Evolutionary conservation across 1,139 yeast genomes (phyloP).

Genomic region (Suhomyces chickasaworum): DNA sequence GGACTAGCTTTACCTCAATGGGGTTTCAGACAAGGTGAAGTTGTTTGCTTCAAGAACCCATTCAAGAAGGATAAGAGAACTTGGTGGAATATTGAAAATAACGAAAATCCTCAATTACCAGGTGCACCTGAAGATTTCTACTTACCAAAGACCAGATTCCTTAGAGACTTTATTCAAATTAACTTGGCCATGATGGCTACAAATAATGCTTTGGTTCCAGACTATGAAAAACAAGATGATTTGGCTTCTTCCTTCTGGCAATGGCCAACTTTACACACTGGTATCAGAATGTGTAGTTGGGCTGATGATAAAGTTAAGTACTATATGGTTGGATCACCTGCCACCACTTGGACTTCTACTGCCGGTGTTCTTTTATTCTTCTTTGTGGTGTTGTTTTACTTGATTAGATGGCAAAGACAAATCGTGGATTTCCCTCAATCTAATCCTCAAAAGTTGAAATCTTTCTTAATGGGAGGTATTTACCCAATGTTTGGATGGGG

Average conservation of each 20-base stretch:
- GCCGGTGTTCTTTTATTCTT: slow-evolving; percentile 67
- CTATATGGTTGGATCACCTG: slow-evolving; percentile 89
- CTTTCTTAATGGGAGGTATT: slow-evolving; percentile 73
- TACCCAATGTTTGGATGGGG: slow-evolving; percentile 96
- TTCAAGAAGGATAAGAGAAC: slow-evolving; percentile 87
- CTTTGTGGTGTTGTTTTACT: slow-evolving; percentile 52
- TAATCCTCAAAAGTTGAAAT: slow-evolving; percentile 32
- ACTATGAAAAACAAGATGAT: slow-evolving; percentile 85
- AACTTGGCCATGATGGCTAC: slow-evolving; percentile 99
- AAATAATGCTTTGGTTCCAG: slow-evolving; percentile 94
- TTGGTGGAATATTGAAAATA: slow-evolving; percentile 97
- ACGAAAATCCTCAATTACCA: slow-evolving; percentile 74
- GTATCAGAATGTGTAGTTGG: slow-evolving; percentile 97
- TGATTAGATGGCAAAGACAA: slow-evolving; percentile 95
- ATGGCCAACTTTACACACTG: slow-evolving; percentile 94
- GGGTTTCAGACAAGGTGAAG: slow-evolving; percentile 99
- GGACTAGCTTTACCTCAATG: slow-evolving; percentile 85
- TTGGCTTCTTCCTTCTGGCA: slow-evolving; percentile 95
- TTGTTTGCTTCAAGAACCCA: slow-evolving; percentile 77
- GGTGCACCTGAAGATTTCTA: slow-evolving; percentile 69
- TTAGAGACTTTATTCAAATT: slow-evolving; percentile 87
- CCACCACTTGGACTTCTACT: slow-evolving; percentile 92
- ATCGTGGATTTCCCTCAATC: slow-evolving; percentile 60
- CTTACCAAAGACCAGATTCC: slow-evolving; percentile 80
- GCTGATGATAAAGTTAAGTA: slow-evolving; percentile 76